Evolutionary conservation across 73 alveolate genomes (phyloP).

Genomic region (Tetrahymena thermophila): DNA sequence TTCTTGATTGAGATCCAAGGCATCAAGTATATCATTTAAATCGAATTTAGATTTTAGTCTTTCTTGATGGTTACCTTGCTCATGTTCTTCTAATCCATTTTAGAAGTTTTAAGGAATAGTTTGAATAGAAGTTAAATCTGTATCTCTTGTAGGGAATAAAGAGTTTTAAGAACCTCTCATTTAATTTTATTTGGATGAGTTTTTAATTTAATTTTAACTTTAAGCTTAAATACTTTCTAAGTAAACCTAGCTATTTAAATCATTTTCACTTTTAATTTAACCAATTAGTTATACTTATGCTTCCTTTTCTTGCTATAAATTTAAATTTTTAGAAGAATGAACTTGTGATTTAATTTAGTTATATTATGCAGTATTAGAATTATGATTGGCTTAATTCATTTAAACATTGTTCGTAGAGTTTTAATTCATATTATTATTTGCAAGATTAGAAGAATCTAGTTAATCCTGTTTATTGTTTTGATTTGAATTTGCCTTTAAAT

Average conservation of each 20-base stretch:
- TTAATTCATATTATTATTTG: no score
- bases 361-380: no score
- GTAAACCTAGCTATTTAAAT: neutral
- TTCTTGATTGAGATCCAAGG: neutral
- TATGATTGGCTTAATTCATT: no score
- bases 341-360: neutral
- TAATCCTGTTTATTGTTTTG: no score
- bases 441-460: no score
- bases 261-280: neutral
- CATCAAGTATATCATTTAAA: neutral
- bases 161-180: neutral
- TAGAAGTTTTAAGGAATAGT: neutral
- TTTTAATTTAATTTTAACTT: neutral
- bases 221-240: neutral
- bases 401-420: no score
- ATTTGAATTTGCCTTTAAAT: no score
- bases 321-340: neutral
- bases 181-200: neutral
- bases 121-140: neutral
- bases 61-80: neutral
- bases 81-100: neutral
- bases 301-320: neutral
- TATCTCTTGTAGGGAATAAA: neutral
- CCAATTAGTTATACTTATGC: neutral
- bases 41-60: neutral